Evolutionary conservation across 2,329 filamentous ascomycete species (phyloP).

Genomic region (Talaromyces sp.): DNA sequence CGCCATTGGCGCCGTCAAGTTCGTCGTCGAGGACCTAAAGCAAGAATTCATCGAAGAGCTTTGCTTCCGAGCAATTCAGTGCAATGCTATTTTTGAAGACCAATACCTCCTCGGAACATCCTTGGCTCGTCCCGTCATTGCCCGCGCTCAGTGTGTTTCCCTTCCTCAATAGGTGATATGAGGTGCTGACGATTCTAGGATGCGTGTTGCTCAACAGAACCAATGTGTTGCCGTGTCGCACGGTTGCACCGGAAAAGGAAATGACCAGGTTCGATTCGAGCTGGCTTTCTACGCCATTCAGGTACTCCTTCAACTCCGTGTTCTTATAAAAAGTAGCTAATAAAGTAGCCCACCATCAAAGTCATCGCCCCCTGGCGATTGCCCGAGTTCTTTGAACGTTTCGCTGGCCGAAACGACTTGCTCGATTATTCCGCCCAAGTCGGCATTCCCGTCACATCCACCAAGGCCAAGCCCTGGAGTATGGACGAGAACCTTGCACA

Average conservation of each 20-base stretch:
- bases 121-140: slow-evolving; percentile 48
- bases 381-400: slow-evolving; percentile 48
- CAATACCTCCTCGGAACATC: slow-evolving; percentile 38
- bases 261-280: slow-evolving; percentile 51
- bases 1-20: slow-evolving; percentile 65
- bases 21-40: slow-evolving; percentile 63
- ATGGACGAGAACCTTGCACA: slow-evolving; percentile 58
- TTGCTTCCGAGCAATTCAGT: slow-evolving; percentile 73
- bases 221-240: slow-evolving; percentile 44
- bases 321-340: neutral
- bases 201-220: slow-evolving; percentile 41
- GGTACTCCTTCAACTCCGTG: neutral
- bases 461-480: slow-evolving; percentile 32
- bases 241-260: slow-evolving; percentile 49
- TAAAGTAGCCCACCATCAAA: slow-evolving; percentile 41
- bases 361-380: slow-evolving; percentile 51
- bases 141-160: slow-evolving; percentile 37
- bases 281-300: slow-evolving; percentile 50
- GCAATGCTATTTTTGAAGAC: slow-evolving; percentile 66
- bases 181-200: slow-evolving; percentile 16
- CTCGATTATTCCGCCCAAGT: slow-evolving; percentile 49
- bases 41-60: slow-evolving; percentile 77
- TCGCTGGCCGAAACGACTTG: slow-evolving; percentile 49
- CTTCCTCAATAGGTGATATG: neutral
- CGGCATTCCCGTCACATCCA: slow-evolving; percentile 48